Evolutionary conservation across 2,329 filamentous ascomycete genomes (phyloP).

Genomic region (Cladosporium sp.): DNA sequence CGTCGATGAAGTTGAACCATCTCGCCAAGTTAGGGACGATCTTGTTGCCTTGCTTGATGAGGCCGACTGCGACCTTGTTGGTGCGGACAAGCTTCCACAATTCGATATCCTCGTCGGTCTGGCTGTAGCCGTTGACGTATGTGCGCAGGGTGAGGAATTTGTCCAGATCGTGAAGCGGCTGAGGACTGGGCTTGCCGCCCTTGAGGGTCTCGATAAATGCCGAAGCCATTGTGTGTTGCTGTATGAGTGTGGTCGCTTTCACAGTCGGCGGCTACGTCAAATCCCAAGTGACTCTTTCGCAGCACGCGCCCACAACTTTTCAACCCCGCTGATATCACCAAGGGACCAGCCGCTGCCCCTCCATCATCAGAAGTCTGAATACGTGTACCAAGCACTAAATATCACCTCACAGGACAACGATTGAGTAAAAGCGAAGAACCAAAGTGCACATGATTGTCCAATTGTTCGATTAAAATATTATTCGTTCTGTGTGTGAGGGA

Average conservation of each 20-base stretch:
- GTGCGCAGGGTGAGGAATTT: slow-evolving; percentile 82
- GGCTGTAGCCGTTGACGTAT: slow-evolving; percentile 75
- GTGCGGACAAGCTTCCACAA: slow-evolving; percentile 79
- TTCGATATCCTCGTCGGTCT: slow-evolving; percentile 72
- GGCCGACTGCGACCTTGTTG: slow-evolving; percentile 79
- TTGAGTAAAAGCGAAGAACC: no score
- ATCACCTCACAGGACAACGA: no score
- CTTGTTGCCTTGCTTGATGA: slow-evolving; percentile 72
- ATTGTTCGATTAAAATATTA: no score
- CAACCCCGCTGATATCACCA: background rate
- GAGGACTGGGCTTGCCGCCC: slow-evolving; percentile 8
- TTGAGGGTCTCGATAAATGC: slow-evolving; percentile 10
- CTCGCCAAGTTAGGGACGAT: slow-evolving; percentile 63
- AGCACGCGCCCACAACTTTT: background rate
- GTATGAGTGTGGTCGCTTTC: background rate
- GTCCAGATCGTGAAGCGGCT: slow-evolving; percentile 69
- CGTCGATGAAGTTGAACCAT: slow-evolving; percentile 85
- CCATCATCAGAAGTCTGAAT: no score
- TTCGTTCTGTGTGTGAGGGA: no score
- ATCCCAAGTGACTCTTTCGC: background rate
- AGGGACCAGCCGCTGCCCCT: background rate
- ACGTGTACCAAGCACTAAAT: no score
- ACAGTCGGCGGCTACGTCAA: background rate
- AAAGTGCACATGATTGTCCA: no score
- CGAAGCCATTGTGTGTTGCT: slow-evolving; percentile 9